Evolutionary conservation across 2,329 filamentous ascomycete species (phyloP), one percentile per base, ranked within the genome.

Genomic region (Neofusicoccum cordaticola): DNA sequence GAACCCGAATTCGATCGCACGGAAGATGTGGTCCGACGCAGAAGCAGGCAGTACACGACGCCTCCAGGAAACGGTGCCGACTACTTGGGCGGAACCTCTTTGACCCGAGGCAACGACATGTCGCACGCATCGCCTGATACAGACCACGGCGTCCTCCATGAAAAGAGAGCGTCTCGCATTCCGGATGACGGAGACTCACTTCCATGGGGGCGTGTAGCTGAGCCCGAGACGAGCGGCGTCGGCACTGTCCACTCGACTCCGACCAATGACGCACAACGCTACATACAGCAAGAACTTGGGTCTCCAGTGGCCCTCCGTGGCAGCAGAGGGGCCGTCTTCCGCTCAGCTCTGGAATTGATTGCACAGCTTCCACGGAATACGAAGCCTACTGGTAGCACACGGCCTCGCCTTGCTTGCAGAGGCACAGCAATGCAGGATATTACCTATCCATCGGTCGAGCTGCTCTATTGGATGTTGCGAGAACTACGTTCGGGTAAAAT

Each of bases 381-480:
- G 8, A 58, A 58, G 13, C 39, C 34, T 19, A 45, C 39, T 12
- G 35, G 31, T 17, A n/a, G 41, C 17, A 12, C 53, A 4, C 41
- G 41, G 3, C 4, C n/a, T 5, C 39, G 13, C 13, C 45, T 45
- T 9, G 45, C 17, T 6, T 11, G 13, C 11, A 45, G 4, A 8
- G 53, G 41, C 0, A 45, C 41, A 12, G 41, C 22, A 8, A 11
- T 58, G 7, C 53, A 58, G n/a, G 53, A 58, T 7, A 58, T 58
- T 12, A 3, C 34, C 3, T 58, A 58, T 6, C 53, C 53, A 11
- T 15, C 53, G 0, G 19, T 37, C 34, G 53, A 58, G 27, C 35
- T 58, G 15, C 53, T 58, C 12, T 58, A 34, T 41, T 58, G 53
- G 53, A 58, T 58, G 53, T 27, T 58, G 12, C 45, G 19, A 22